Evolutionary conservation across 805 yeast species (phyloP).

Genomic region (Wickerhamiella alocasiicola): DNA sequence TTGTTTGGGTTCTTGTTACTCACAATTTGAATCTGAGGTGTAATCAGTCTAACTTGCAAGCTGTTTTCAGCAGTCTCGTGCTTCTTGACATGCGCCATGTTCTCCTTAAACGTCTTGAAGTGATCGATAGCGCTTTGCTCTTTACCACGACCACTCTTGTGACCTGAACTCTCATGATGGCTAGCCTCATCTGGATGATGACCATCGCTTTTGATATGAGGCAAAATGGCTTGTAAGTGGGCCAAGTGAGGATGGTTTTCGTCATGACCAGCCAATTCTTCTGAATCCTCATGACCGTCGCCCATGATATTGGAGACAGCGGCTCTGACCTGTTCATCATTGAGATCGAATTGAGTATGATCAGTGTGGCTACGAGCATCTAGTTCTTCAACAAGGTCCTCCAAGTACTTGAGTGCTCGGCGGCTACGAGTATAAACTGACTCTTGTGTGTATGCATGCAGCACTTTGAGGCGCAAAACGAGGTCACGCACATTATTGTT

Average conservation of each 20-base stretch:
- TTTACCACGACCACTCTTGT: not conserved
- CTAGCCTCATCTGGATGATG: not conserved
- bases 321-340: not conserved
- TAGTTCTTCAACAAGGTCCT: slow-evolving; percentile 36
- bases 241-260: not conserved
- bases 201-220: too few relatives aligned
- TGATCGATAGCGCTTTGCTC: slow-evolving; percentile 6
- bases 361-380: slow-evolving; percentile 14
- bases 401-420: slow-evolving; percentile 39
- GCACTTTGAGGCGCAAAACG: slow-evolving; percentile 45
- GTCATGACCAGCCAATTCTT: not conserved
- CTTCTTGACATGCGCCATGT: slow-evolving; percentile 32
- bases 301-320: not conserved
- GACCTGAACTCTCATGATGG: not conserved
- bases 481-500: slow-evolving; percentile 54
- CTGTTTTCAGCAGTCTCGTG: slow-evolving; percentile 35
- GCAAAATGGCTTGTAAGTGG: too few relatives aligned
- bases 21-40: slow-evolving; percentile 73
- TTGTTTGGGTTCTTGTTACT: slow-evolving; percentile 41
- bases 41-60: slow-evolving; percentile 51
- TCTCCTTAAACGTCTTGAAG: slow-evolving; percentile 24
- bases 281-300: not conserved
- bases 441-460: slow-evolving; percentile 35
- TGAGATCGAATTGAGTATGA: not conserved
- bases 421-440: slow-evolving; percentile 34